phyloP scores from a whole-genome alignment of 805 yeast genomes.

The Metschnikowia arizonensis region DNA sequence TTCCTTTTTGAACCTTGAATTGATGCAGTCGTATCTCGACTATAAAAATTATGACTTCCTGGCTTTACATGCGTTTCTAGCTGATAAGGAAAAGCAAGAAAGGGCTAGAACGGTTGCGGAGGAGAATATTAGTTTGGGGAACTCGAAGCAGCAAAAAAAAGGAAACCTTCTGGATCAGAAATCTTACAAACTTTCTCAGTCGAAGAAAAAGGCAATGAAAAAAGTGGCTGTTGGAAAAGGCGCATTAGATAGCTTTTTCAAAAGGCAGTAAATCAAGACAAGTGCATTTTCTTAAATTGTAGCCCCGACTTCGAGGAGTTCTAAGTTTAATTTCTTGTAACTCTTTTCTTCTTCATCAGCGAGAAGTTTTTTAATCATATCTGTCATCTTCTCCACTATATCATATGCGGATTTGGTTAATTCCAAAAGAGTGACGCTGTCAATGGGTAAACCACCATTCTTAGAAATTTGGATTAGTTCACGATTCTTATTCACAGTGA shows the following conservation, averaged over 20 bases:
- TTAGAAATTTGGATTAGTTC: slow-evolving; percentile 88
- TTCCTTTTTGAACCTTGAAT: slow-evolving; percentile 34
- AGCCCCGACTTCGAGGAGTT: slow-evolving; percentile 36
- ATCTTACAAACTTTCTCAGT: slow-evolving; percentile 20
- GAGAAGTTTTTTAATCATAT: slow-evolving; percentile 53
- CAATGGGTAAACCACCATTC: slow-evolving; percentile 85
- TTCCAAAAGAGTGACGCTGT: slow-evolving; percentile 61
- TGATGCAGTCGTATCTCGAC: slow-evolving; percentile 22
- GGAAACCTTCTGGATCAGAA: slow-evolving; percentile 17
- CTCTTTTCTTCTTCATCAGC: slow-evolving; percentile 51
- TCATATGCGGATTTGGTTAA: slow-evolving; percentile 64
- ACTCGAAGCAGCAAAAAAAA: background rate
- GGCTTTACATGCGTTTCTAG: slow-evolving; percentile 19
- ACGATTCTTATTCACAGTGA: slow-evolving; percentile 83
- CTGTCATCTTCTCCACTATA: slow-evolving; percentile 62
- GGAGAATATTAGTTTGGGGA: slow-evolving; percentile 21
- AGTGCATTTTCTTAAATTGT: slow-evolving; percentile 18
- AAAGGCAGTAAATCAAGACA: slow-evolving; percentile 26
- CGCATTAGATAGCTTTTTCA: slow-evolving; percentile 66
- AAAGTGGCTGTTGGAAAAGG: slow-evolving; percentile 58
- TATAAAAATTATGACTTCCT: slow-evolving; percentile 20
- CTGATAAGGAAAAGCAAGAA: slow-evolving; percentile 17
- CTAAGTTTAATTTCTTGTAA: slow-evolving; percentile 32
- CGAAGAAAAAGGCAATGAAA: slow-evolving; percentile 25
- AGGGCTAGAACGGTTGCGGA: slow-evolving; percentile 26